Conservation (phyloP, 2,329 filamentous ascomycete genomes). For the Hypoxylon sp. region DNA sequence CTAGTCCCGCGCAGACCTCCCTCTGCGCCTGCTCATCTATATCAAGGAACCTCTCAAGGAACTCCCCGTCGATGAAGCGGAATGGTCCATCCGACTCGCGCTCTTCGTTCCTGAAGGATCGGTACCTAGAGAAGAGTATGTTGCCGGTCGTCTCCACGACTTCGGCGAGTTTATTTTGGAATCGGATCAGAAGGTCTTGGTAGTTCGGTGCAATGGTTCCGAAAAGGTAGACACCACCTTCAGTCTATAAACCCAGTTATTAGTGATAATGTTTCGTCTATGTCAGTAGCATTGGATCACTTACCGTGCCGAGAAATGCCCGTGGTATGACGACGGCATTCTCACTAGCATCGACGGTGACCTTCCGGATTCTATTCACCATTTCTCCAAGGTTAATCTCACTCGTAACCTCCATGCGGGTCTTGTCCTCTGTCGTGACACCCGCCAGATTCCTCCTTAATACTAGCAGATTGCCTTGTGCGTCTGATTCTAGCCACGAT, state of each 20-base stretch:
- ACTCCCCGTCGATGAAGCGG: constrained; percentile 91
- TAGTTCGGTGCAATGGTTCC: constrained; percentile 79
- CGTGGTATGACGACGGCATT: constrained; percentile 80
- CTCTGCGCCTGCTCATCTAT: constrained; percentile 70
- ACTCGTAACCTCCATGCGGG: constrained; percentile 77
- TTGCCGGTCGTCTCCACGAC: constrained; percentile 77
- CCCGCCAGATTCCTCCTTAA: constrained; percentile 80
- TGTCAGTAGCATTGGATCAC: constrained; percentile 50
- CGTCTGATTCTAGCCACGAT: constrained; percentile 85
- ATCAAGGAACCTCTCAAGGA: constrained; percentile 88
- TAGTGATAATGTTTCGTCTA: constrained; percentile 30
- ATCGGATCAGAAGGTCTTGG: constrained; percentile 83
- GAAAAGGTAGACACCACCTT: constrained; percentile 92
- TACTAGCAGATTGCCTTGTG: constrained; percentile 88
- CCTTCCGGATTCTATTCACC: constrained; percentile 86
- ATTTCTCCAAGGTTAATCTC: constrained; percentile 92
- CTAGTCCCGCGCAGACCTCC: constrained; percentile 67
- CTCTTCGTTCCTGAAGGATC: constrained; percentile 83
- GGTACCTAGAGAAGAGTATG: constrained; percentile 81
- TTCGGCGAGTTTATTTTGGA: constrained; percentile 79
- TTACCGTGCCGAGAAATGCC: constrained; percentile 90
- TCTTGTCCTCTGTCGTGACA: constrained; percentile 79
- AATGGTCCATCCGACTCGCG: constrained; percentile 80
- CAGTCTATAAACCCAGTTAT: constrained; percentile 69
- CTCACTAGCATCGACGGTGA: constrained; percentile 74